phyloP scores from a whole-genome alignment of 768 basidiomycete genomes.

The Xerocomus brunneocitrinus region DNA sequence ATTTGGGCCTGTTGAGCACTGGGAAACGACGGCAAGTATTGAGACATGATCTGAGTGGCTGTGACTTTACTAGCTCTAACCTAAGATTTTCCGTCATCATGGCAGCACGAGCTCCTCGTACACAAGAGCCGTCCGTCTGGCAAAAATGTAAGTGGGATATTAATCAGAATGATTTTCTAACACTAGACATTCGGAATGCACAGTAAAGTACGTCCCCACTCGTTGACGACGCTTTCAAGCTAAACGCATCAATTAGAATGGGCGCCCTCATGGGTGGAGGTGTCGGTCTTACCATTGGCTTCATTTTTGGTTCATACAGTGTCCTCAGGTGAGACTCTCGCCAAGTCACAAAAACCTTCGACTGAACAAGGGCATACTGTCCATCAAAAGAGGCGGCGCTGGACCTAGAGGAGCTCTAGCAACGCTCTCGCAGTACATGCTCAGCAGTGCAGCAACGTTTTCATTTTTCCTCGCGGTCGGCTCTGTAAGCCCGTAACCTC shows the following conservation, averaged over 20 bases:
- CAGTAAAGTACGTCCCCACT: conserved; percentile 54
- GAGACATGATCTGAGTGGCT: conserved; percentile 9
- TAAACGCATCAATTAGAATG: conserved; percentile 53
- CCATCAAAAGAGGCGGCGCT: conserved; percentile 63
- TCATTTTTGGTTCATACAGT: conserved; percentile 92
- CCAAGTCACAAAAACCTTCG: background rate
- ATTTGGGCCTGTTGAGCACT: conserved; percentile 82
- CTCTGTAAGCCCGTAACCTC: conserved; percentile 51
- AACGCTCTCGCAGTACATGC: conserved; percentile 97
- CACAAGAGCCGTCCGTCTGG: conserved; percentile 61
- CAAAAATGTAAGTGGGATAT: conserved; percentile 57
- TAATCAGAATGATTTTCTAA: conserved; percentile 8
- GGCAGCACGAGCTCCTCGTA: conserved; percentile 33
- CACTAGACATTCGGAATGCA: background rate
- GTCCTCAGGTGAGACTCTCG: conserved; percentile 68
- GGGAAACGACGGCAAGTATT: conserved; percentile 52
- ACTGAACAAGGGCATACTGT: conserved; percentile 3
- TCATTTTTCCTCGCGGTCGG: conserved; percentile 95
- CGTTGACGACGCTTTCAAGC: conserved; percentile 1
- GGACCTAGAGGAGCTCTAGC: conserved; percentile 88
- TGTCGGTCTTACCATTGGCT: conserved; percentile 94
- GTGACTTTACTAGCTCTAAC: background rate
- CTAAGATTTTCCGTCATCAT: conserved; percentile 17
- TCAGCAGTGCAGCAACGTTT: conserved; percentile 95
- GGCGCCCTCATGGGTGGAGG: conserved; percentile 90